Base-by-base conservation (phyloP, 179 eudicot species). In the Silene coronaria region DNA sequence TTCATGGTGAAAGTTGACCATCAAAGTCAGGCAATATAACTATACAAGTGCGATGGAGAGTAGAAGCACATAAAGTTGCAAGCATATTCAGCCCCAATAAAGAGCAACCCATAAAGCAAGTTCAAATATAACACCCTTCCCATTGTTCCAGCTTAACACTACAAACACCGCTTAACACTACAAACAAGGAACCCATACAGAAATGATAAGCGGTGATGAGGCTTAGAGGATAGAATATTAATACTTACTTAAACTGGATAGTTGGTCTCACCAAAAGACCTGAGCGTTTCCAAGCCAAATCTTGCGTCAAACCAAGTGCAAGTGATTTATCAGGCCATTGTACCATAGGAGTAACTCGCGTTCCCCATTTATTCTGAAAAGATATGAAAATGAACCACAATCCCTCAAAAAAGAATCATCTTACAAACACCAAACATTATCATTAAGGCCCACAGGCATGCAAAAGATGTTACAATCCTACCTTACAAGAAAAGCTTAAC, bases 401-500 rank as follows among this genome's bases (percentile, higher is more conserved):
- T 5, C 17, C n/a, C 36, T 8, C 19, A 42, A 24, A n/a, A 30
- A 57, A 60, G 57, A 57, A 45, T 26, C 11, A 28, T 46, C 42
- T 6, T 23, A 13, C 26, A 36, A 22, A 8, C 46, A 57, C 48
- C 66, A 61, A 14, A 32, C 26, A 57, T 61, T 38, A 69, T 9
- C 34, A 45, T 45, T 24, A 45, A 24, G 58, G 17, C 10, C 30
- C 32, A 6, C 26, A 46, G 58, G 8, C 36, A 11, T 8, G 11
- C 27, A 16, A 26, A 2, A 3, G n/a, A 26, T 36, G 11, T 6
- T 71, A 0, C 71, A 13, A 53, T 71, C 86, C 75, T 73, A 90
- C 99, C 96, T 95, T 95, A 82, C 94, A 86, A 53, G 99, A 92
- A 84, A 89, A 95, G 81, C 97, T 95, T 85, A 89, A 88, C 83